Percentiles rank a stretch among this genome's conserved stretches.
These are phyloP conservation scores for Colletotrichum coccodes DNA, from an alignment of 2,329 filamentous ascomycete genomes.

Conservation along the genomic window DNA sequence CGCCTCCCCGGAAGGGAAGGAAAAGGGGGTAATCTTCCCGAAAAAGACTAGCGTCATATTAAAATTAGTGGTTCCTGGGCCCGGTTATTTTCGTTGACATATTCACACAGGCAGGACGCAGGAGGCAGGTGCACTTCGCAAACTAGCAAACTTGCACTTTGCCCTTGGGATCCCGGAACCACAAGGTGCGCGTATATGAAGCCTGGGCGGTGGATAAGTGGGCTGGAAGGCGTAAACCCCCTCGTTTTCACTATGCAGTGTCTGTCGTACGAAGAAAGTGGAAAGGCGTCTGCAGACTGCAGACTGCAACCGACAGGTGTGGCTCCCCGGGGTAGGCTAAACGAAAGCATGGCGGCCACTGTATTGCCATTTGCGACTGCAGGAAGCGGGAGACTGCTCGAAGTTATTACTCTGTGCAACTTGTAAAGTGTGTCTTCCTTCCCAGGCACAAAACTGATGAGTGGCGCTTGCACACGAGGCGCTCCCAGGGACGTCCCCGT, in stretches of 20 bases:
- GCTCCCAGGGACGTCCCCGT: not conserved
- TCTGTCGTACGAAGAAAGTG: not conserved
- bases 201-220: not conserved
- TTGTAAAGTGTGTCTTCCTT: not conserved
- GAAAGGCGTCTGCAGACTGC: not conserved
- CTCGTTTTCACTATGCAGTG: not conserved
- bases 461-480: not conserved
- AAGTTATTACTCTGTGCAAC: not conserved
- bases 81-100: conserved; percentile 27
- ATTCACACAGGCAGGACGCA: not conserved
- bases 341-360: not conserved
- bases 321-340: not conserved
- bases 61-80: conserved; percentile 14
- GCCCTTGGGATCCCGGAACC: not conserved
- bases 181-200: conserved; percentile 11
- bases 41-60: conserved; percentile 11
- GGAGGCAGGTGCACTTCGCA: not conserved
- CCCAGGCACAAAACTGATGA: not conserved
- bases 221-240: not conserved
- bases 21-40: conserved; percentile 19
- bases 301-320: not conserved
- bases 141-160: not conserved
- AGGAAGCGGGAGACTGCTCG: not conserved
- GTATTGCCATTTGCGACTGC: not conserved
- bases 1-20: conserved; percentile 17